Percentiles rank a stretch among this genome's conserved stretches.
Conservation (phyloP, 2,329 filamentous ascomycete species). For the Coniochaeta sp. region DNA sequence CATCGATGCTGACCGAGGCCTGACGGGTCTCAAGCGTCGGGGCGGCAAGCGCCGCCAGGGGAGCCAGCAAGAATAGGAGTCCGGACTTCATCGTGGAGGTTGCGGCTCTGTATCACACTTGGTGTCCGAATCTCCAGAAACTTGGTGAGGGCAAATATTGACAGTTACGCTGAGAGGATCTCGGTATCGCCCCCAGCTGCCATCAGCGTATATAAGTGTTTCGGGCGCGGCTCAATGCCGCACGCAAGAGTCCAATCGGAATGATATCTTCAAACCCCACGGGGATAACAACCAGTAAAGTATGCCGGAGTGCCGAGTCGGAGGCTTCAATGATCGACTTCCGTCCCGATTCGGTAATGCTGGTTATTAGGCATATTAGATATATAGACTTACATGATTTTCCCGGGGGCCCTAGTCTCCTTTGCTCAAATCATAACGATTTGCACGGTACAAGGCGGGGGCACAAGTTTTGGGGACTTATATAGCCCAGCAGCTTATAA, state of each 20-base stretch:
- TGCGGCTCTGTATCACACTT: neutral
- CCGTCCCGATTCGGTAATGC: neutral
- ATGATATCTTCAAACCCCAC: neutral
- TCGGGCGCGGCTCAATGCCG: neutral
- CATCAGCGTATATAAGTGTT: neutral
- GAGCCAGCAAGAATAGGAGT: conserved; percentile 28
- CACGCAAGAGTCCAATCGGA: neutral
- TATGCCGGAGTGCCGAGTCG: neutral
- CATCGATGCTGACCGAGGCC: conserved; percentile 41
- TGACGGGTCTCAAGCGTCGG: conserved; percentile 27
- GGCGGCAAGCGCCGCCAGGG: conserved; percentile 22
- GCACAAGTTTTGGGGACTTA: neutral
- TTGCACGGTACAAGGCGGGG: neutral
- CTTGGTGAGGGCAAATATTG: neutral
- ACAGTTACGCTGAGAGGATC: neutral
- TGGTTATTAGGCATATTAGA: neutral
- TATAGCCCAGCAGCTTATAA: neutral
- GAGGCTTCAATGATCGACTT: neutral
- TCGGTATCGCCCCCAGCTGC: neutral
- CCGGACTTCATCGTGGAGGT: conserved; percentile 19
- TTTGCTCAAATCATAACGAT: neutral
- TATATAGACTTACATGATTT: neutral
- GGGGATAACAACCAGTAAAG: neutral
- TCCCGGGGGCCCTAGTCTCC: neutral
- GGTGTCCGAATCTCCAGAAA: neutral